Evolutionary conservation across 345 rosid genomes (phyloP).

Genomic region (Murraya paniculata): DNA sequence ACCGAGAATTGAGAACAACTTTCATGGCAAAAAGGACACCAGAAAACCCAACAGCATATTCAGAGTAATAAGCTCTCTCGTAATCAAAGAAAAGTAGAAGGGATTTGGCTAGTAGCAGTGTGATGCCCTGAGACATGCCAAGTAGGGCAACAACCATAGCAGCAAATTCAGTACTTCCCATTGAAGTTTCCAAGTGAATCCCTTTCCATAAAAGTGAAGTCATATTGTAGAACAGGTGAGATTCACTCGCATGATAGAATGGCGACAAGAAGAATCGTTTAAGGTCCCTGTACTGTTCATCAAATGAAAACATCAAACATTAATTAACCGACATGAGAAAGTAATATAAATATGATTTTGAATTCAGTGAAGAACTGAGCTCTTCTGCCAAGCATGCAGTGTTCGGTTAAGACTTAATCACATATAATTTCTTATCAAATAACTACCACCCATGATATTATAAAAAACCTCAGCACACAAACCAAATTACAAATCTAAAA

Average conservation of each 20-base stretch:
- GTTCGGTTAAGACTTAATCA: too few relatives aligned
- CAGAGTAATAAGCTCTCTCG: constrained; percentile 55
- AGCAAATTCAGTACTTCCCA: constrained; percentile 90
- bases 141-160: constrained; percentile 66
- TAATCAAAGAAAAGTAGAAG: constrained; percentile 60
- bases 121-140: constrained; percentile 86
- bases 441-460: too few relatives aligned
- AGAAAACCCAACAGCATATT: constrained; percentile 81
- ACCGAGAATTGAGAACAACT: constrained; percentile 78
- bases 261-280: constrained; percentile 82
- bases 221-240: constrained; percentile 92
- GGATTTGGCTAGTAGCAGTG: constrained; percentile 67
- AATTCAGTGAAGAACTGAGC: too few relatives aligned
- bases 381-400: too few relatives aligned
- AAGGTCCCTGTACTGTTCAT: constrained; percentile 63
- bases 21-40: constrained; percentile 95
- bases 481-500: not conserved
- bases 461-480: too few relatives aligned
- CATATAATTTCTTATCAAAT: too few relatives aligned
- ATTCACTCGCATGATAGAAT: constrained; percentile 78
- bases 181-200: constrained; percentile 67
- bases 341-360: not conserved
- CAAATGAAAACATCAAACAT: not conserved
- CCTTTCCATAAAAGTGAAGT: constrained; percentile 96
- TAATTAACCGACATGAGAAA: not conserved